These are phyloP conservation scores for Immersiporthe knoxdaviesiana DNA, from an alignment of 2,329 filamentous ascomycete species.

Conservation along the genomic window DNA sequence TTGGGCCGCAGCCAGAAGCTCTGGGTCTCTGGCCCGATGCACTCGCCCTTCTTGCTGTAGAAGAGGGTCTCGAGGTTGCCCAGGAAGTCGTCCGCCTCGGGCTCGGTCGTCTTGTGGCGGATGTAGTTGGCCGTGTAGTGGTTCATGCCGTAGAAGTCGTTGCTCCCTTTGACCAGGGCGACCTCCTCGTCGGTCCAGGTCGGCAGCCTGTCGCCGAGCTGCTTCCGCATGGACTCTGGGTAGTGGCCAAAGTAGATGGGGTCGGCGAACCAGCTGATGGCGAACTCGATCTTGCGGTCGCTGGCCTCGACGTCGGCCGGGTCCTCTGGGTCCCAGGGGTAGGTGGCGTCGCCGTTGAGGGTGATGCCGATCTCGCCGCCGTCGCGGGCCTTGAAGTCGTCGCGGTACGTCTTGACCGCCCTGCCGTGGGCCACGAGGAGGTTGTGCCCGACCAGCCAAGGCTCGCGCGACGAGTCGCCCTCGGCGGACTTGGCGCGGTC, in stretches of 20 bases:
- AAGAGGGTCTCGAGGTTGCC: slow-evolving; percentile 77
- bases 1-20: slow-evolving; percentile 80
- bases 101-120: slow-evolving; percentile 66
- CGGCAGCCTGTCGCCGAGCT: slow-evolving; percentile 78
- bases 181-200: slow-evolving; percentile 73
- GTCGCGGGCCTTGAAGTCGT: slow-evolving; percentile 74
- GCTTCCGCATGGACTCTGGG: slow-evolving; percentile 79
- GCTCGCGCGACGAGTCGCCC: slow-evolving; percentile 76
- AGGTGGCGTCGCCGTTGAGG: slow-evolving; percentile 81
- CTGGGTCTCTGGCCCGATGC: slow-evolving; percentile 81
- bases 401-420: slow-evolving; percentile 80
- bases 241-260: slow-evolving; percentile 85
- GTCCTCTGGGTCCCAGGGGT: slow-evolving; percentile 81
- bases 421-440: slow-evolving; percentile 78
- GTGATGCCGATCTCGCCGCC: slow-evolving; percentile 85
- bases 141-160: slow-evolving; percentile 96
- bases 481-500: slow-evolving; percentile 71
- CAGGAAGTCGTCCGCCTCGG: slow-evolving; percentile 68
- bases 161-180: slow-evolving; percentile 78
- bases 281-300: slow-evolving; percentile 82
- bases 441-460: slow-evolving; percentile 82
- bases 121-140: slow-evolving; percentile 91
- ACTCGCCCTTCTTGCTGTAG: slow-evolving; percentile 71
- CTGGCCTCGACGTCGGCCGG: slow-evolving; percentile 75
- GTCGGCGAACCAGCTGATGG: slow-evolving; percentile 87